Base-by-base conservation (phyloP, 257 asterid genomes). In the Solanum pinnatisectum region DNA sequence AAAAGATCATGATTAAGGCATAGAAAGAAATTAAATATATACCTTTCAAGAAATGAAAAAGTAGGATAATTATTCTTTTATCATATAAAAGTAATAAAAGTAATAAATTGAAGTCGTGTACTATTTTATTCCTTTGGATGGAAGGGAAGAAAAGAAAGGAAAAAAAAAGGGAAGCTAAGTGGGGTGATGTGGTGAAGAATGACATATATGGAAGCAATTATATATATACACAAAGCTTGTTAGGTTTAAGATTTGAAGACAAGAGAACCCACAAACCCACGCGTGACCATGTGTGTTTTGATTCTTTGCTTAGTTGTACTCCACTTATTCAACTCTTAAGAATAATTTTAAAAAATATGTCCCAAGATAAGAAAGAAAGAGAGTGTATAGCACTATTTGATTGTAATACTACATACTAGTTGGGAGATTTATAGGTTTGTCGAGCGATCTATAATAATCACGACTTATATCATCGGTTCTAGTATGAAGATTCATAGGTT, bases 181-280 rank as follows among this genome's bases (percentile, higher is more conserved):
- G 92, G 89, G 71, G 60, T 83, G 91, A 89, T 88, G 88, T 76
- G 87, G 89, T 59, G 89, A 67, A 88, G 89, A 81, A 63, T 87
- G 90, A 87, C 89, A 87, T 42, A 84, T 35, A 72, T 68, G 32
- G 40, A 87, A 84, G 83, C 23, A n/a, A 60, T 77, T 8, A 20
- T 56, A 56, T 52, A 52, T 52, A 56, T 56, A 56, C n/a, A 74
- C 72, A 65, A 78, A 77, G 78, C 39, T 44, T 44, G 27, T 44
- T 44, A 79, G 84, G 63, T 25, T 83, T 72, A 81, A 72, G 87
- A 90, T 90, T 83, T 88, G 87, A 39, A 88, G 90, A 91, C 94
- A 93, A 30, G 44, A 87, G 78, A 73, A 88, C 92, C 92, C 87
- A 89, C 92, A 90, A 86, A 87, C 52, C 90, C 94, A 90, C 90